Evolutionary conservation across 306 rosid genomes (phyloP).

Genomic region (Alnus rubra): DNA sequence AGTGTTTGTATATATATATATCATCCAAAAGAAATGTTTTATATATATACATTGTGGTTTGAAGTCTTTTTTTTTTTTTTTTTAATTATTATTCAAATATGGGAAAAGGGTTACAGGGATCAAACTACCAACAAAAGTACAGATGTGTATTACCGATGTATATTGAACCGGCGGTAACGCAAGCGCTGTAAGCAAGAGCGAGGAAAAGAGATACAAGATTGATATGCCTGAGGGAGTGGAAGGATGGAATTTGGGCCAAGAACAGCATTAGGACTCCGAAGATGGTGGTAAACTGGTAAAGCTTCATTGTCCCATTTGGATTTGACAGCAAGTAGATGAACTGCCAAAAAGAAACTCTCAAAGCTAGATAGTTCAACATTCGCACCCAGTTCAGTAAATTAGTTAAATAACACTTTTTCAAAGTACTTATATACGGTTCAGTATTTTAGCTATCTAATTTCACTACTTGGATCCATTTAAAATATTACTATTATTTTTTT

Average conservation of each 20-base stretch:
- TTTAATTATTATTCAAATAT: too few relatives aligned
- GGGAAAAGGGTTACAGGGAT: too few relatives aligned
- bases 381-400: too few relatives aligned
- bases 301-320: slow-evolving; percentile 46
- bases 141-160: slow-evolving; percentile 44
- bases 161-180: slow-evolving; percentile 57
- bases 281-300: slow-evolving; percentile 36
- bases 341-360: slow-evolving; percentile 25
- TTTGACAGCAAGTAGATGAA: slow-evolving; percentile 40
- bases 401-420: too few relatives aligned
- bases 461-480: too few relatives aligned
- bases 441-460: too few relatives aligned
- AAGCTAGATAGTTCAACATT: background rate
- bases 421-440: too few relatives aligned
- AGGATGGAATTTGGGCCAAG: slow-evolving; percentile 75
- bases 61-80: too few relatives aligned
- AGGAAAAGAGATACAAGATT: slow-evolving; percentile 64
- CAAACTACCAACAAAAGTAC: too few relatives aligned
- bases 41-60: too few relatives aligned
- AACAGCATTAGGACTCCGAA: slow-evolving; percentile 33
- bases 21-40: too few relatives aligned
- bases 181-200: slow-evolving; percentile 51
- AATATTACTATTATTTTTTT: too few relatives aligned
- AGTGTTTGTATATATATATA: background rate
- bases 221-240: slow-evolving; percentile 74